phyloP scores from a whole-genome alignment of 805 yeast species.

The Kazachstania taianensis region DNA sequence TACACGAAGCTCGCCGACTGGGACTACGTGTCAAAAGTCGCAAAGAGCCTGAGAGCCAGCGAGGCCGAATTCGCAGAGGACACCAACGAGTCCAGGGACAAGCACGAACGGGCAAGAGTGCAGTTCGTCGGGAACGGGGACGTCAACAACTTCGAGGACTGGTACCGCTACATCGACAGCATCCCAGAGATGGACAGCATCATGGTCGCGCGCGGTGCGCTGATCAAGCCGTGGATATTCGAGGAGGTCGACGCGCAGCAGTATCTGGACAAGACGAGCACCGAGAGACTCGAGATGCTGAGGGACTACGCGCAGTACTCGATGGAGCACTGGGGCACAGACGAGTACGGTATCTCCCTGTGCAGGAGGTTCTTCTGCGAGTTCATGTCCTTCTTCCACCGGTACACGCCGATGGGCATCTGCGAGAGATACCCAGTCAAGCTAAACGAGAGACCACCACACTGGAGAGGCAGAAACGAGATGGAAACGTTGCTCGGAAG shows the following conservation, averaged over 20 bases:
- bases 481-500: conserved; percentile 84
- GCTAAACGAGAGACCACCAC: conserved; percentile 87
- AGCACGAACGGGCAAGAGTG: conserved; percentile 48
- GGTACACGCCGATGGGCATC: conserved; percentile 91
- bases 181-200: conserved; percentile 71
- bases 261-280: conserved; percentile 80
- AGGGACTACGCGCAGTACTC: conserved; percentile 67
- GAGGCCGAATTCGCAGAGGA: conserved; percentile 47
- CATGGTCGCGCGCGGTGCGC: conserved; percentile 96
- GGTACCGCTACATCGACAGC: conserved; percentile 57
- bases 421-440: conserved; percentile 81
- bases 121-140: conserved; percentile 95
- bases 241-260: conserved; percentile 89
- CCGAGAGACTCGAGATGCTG: conserved; percentile 75
- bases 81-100: conserved; percentile 40
- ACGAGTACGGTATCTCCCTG: conserved; percentile 82
- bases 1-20: conserved; percentile 89
- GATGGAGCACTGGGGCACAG: conserved; percentile 95
- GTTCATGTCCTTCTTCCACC: conserved; percentile 83
- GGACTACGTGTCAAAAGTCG: conserved; percentile 75
- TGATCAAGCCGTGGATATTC: conserved; percentile 97
- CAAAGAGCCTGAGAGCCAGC: conserved; percentile 51
- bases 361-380: conserved; percentile 91
- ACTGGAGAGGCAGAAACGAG: conserved; percentile 88
- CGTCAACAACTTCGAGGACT: conserved; percentile 75